phyloP scores from a whole-genome alignment of 768 basidiomycete species.

The Harrya chromipes region DNA sequence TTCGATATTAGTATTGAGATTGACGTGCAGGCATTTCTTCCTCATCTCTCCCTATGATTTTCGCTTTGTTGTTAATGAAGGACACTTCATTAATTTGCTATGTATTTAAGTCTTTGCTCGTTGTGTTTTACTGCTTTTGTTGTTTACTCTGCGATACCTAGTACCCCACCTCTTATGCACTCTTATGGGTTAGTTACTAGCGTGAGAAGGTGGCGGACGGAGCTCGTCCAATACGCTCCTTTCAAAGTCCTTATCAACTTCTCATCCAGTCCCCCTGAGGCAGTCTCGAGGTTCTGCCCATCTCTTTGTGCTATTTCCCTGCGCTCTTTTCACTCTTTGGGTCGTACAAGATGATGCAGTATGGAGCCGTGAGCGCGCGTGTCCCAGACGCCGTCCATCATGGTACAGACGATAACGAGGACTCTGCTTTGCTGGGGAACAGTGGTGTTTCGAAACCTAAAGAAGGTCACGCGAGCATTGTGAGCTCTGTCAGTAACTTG shows the following conservation, averaged over 20 bases:
- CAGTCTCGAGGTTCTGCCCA: not conserved
- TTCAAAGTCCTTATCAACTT: not conserved
- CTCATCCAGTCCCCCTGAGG: not conserved
- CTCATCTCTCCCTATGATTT: not conserved
- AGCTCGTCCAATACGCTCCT: too few species aligned
- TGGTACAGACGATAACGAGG: conserved; percentile 40
- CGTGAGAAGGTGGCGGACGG: too few species aligned
- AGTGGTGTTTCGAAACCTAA: conserved; percentile 27
- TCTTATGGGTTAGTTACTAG: too few species aligned
- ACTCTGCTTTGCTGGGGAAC: conserved; percentile 55
- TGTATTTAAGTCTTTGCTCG: conserved; percentile 14
- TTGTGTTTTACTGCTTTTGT: conserved; percentile 7
- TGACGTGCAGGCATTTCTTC: not conserved
- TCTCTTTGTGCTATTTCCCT: not conserved
- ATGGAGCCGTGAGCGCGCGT: conserved; percentile 51
- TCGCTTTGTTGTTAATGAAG: conserved; percentile 16
- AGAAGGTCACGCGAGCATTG: conserved; percentile 68
- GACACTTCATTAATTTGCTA: conserved; percentile 9
- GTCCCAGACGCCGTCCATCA: conserved; percentile 20
- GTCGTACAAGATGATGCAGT: conserved; percentile 65
- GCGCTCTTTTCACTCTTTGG: conserved; percentile 6
- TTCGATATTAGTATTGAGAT: conserved; percentile 23
- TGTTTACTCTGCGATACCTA: conserved; percentile 4
- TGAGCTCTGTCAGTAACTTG: conserved; percentile 74
- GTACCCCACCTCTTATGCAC: too few species aligned